Conservation (phyloP, 768 basidiomycete species). For the Pleurotus tuoliensis region DNA sequence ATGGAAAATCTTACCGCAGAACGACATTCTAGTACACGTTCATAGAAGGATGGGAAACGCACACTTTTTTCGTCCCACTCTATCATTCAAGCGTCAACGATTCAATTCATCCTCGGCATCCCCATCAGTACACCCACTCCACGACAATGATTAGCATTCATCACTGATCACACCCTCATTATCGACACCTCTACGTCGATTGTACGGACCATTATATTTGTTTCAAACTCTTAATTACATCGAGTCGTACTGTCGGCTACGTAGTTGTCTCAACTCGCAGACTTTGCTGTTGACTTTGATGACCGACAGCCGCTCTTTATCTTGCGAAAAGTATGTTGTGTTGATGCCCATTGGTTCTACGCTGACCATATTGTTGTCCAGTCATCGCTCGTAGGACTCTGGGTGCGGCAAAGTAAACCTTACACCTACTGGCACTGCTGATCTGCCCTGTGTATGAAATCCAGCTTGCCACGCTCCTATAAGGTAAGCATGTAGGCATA, state of each 20-base stretch:
- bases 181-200: not conserved
- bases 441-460: not conserved
- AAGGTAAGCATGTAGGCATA: not conserved
- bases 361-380: not conserved
- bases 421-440: not conserved
- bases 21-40: not conserved
- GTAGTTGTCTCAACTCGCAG: not conserved
- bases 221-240: not conserved
- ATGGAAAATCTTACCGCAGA: not conserved
- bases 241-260: not conserved
- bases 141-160: not conserved
- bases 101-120: not conserved
- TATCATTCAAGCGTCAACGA: not conserved
- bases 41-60: not conserved
- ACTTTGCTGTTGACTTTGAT: not conserved
- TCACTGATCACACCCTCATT: too few species aligned
- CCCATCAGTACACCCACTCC: not conserved
- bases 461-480: slow-evolving; percentile 4
- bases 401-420: not conserved
- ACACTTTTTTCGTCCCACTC: not conserved
- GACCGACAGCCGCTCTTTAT: slow-evolving; percentile 1
- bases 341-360: too few species aligned
- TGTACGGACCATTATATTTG: not conserved
- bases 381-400: slow-evolving; percentile 4
- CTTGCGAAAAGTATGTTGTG: not conserved